phyloP scores from a whole-genome alignment of 2,329 filamentous ascomycete species.

The Metarhizium robertsii region DNA sequence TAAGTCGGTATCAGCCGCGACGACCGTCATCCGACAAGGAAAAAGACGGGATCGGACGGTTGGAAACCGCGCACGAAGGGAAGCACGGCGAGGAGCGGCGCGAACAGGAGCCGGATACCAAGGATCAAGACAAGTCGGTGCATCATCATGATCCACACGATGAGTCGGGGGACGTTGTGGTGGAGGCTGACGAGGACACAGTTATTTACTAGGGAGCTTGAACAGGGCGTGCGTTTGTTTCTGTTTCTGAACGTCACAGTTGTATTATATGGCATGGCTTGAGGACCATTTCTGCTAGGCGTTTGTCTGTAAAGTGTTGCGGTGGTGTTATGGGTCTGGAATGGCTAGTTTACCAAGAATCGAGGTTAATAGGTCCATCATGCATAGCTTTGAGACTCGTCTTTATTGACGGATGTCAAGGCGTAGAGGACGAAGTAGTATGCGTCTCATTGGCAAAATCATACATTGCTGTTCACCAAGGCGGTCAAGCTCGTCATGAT shows the following conservation, averaged over 20 bases:
- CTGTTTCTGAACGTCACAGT: not conserved
- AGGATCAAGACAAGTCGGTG: not conserved
- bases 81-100: constrained; percentile 1
- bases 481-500: too few species aligned
- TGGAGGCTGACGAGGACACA: constrained; percentile 80
- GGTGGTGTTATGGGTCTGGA: not conserved
- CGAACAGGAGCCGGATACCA: not conserved
- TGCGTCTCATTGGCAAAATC: too few species aligned
- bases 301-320: not conserved
- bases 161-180: constrained; percentile 66
- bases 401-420: too few species aligned
- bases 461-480: too few species aligned
- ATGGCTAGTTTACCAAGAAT: not conserved
- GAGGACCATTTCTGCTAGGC: not conserved
- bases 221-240: not conserved
- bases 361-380: not conserved
- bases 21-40: constrained; percentile 6
- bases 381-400: not conserved
- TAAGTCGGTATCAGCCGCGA: constrained; percentile 16
- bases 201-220: constrained; percentile 64
- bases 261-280: not conserved
- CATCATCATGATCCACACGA: constrained; percentile 46
- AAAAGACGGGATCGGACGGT: constrained; percentile 21
- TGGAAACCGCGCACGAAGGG: not conserved
- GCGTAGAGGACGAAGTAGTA: too few species aligned